phyloP scores from a whole-genome alignment of 768 basidiomycete species.

The Trichaptum fuscoviolaceum region DNA sequence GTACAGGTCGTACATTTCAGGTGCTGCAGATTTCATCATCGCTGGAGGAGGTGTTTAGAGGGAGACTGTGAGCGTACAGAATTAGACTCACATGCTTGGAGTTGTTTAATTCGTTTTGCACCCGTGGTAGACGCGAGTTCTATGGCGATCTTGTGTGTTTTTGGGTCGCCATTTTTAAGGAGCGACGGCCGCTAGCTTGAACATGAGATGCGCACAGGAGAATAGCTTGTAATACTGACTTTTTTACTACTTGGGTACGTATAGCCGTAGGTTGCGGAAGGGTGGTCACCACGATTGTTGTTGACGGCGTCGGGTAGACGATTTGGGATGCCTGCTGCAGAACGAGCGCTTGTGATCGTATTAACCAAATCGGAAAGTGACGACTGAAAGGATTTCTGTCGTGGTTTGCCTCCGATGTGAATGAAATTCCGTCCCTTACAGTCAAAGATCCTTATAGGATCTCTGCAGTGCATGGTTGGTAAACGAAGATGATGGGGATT shows the following conservation, averaged over 20 bases:
- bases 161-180: too few relatives aligned
- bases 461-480: too few relatives aligned
- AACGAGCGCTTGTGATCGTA: too few relatives aligned
- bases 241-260: background rate
- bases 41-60: background rate
- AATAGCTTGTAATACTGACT: background rate
- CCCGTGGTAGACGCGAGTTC: background rate
- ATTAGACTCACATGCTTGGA: background rate
- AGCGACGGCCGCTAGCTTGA: too few relatives aligned
- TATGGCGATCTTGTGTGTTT: too few relatives aligned
- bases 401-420: too few relatives aligned
- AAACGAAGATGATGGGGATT: too few relatives aligned
- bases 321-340: background rate
- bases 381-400: background rate
- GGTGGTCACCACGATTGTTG: background rate
- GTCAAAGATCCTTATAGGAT: too few relatives aligned
- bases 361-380: too few relatives aligned
- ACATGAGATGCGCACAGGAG: background rate
- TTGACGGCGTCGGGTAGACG: background rate
- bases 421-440: too few relatives aligned
- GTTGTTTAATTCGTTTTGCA: background rate
- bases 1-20: background rate
- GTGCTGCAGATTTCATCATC: background rate
- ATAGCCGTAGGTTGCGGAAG: background rate
- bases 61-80: too few relatives aligned